A percentile compares a stretch with the other conserved stretches of the same genome.
These are phyloP conservation scores for Tolypocladium tundrense DNA, from an alignment of 2,329 filamentous ascomycete species.

Conservation along the genomic window DNA sequence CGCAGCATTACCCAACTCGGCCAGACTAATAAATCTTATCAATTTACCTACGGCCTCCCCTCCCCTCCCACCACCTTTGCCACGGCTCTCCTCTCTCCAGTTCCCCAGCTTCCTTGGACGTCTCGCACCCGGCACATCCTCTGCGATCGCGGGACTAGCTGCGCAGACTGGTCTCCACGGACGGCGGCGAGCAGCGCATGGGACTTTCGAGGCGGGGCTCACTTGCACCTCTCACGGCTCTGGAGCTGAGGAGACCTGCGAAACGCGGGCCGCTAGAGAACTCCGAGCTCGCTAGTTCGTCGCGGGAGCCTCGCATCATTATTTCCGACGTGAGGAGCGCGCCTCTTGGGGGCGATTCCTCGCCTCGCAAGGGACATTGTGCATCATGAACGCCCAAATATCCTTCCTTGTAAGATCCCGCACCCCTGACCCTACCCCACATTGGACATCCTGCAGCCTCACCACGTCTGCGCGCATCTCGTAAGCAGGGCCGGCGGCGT, in stretches of 20 bases:
- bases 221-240: neutral
- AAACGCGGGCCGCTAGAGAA: neutral
- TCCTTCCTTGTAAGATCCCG: slow-evolving; percentile 38
- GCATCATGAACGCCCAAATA: slow-evolving; percentile 46
- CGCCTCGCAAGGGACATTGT: neutral
- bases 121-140: neutral
- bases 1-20: neutral
- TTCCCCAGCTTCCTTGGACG: neutral
- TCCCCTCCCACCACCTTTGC: neutral
- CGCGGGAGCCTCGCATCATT: neutral
- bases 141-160: neutral
- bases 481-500: slow-evolving; percentile 6
- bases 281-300: neutral
- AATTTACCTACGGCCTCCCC: neutral
- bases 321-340: neutral
- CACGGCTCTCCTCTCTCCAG: neutral
- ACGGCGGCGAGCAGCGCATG: neutral
- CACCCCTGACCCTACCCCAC: neutral
- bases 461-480: neutral
- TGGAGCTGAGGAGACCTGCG: neutral
- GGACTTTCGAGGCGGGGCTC: neutral
- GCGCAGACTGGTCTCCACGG: neutral
- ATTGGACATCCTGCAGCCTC: neutral
- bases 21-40: neutral
- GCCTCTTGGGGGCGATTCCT: neutral